Percentiles rank a stretch among this genome's conserved stretches.
Conservation (phyloP, 163 green algal species). For the Scenedesmus sp. region DNA sequence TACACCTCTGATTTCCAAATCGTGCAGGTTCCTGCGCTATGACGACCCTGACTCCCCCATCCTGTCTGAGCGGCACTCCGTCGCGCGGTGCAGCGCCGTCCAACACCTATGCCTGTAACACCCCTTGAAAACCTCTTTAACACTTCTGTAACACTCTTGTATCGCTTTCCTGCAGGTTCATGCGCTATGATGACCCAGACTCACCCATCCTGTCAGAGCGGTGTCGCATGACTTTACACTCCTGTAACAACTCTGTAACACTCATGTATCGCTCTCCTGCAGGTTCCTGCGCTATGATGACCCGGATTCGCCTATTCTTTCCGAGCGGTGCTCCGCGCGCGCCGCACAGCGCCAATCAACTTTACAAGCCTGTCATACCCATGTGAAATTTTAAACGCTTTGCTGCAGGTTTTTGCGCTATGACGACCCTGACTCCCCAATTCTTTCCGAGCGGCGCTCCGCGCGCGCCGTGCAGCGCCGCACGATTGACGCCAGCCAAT, state of each 20-base stretch:
- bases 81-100: too few relatives aligned
- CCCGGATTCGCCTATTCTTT: not conserved
- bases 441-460: conserved; percentile 16
- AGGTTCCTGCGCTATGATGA: conserved; percentile 7
- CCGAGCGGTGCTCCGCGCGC: conserved; percentile 15
- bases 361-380: too few relatives aligned
- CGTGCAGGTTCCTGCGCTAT: not conserved
- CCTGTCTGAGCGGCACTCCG: not conserved
- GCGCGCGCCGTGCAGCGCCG: conserved; percentile 1
- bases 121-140: too few relatives aligned
- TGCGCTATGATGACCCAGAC: conserved; percentile 18
- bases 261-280: not conserved
- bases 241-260: too few relatives aligned
- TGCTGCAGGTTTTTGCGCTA: not conserved
- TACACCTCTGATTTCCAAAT: too few relatives aligned
- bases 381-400: too few relatives aligned
- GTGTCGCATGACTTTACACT: not conserved
- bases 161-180: not conserved
- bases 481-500: conserved; percentile 4
- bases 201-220: not conserved
- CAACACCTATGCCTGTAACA: too few relatives aligned
- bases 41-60: conserved; percentile 7
- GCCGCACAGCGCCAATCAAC: not conserved
- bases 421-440: conserved; percentile 13
- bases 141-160: too few relatives aligned